A percentile compares a stretch with the other conserved stretches of the same genome.
These are phyloP conservation scores for Venturia pyrina DNA, from an alignment of 2,329 filamentous ascomycete genomes.

Conservation along the genomic window DNA sequence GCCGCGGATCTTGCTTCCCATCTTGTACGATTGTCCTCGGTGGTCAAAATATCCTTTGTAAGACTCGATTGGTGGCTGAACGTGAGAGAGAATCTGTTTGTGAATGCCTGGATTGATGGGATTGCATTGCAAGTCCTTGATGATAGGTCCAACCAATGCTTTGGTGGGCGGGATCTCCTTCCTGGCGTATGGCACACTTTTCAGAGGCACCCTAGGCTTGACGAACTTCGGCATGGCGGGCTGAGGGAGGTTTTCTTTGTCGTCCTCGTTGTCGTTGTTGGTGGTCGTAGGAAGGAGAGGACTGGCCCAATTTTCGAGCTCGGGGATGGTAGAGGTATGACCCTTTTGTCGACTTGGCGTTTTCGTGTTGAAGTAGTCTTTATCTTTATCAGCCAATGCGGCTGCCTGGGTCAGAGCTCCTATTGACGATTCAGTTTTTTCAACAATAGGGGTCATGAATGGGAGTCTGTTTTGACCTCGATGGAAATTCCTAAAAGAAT, in stretches of 20 bases:
- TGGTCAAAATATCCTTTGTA: slow-evolving; percentile 78
- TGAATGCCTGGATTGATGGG: slow-evolving; percentile 72
- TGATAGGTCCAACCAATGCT: slow-evolving; percentile 54
- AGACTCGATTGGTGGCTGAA: slow-evolving; percentile 61
- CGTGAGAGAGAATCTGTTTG: slow-evolving; percentile 61
- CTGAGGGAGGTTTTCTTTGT: slow-evolving; percentile 27
- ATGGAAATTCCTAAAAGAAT: slow-evolving; percentile 71
- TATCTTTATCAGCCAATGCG: slow-evolving; percentile 30
- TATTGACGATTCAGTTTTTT: slow-evolving; percentile 84
- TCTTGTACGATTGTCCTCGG: slow-evolving; percentile 51
- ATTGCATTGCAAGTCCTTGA: slow-evolving; percentile 78
- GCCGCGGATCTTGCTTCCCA: slow-evolving; percentile 67
- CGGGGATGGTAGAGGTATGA: slow-evolving; percentile 26
- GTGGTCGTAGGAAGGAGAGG: slow-evolving; percentile 49
- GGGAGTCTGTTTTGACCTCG: slow-evolving; percentile 78
- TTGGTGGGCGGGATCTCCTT: slow-evolving; percentile 22
- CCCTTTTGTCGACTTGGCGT: slow-evolving; percentile 57
- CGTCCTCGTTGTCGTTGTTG: slow-evolving; percentile 37
- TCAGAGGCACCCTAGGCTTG: slow-evolving; percentile 4
- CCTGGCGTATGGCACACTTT: slow-evolving; percentile 9
- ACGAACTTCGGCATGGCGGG: slow-evolving; percentile 2
- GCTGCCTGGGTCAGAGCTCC: slow-evolving; percentile 45
- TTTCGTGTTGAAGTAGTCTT: slow-evolving; percentile 56
- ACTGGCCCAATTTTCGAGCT: slow-evolving; percentile 49
- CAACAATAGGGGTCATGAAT: slow-evolving; percentile 98